A percentile compares a stretch with the other conserved stretches of the same genome.
phyloP scores from a whole-genome alignment of 2,329 filamentous ascomycete species.

The Incumbomyces lentus region DNA sequence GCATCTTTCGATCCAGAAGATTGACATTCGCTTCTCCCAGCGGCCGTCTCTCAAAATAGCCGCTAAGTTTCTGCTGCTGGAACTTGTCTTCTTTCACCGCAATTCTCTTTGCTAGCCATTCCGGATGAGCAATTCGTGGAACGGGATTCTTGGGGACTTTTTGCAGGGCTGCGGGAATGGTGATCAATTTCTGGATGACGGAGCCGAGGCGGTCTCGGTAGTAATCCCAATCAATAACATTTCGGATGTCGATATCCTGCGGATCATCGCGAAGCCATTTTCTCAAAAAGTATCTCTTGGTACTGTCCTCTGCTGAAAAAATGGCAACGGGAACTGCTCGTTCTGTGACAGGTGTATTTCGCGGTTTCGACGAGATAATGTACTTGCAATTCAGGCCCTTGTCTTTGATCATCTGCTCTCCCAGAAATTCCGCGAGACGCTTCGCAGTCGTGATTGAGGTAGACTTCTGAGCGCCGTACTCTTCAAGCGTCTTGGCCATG shows the following conservation, averaged over 20 bases:
- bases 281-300: constrained; percentile 79
- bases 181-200: constrained; percentile 97
- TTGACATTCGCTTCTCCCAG: constrained; percentile 46
- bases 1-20: constrained; percentile 46
- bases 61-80: constrained; percentile 98
- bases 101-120: constrained; percentile 91
- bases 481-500: constrained; percentile 93
- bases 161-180: constrained; percentile 91
- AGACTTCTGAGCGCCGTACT: constrained; percentile 91
- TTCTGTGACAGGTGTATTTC: constrained; percentile 85
- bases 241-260: constrained; percentile 76
- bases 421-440: constrained; percentile 87
- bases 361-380: constrained; percentile 83
- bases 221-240: constrained; percentile 91
- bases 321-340: constrained; percentile 91
- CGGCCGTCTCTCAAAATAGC: constrained; percentile 57
- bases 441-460: constrained; percentile 98
- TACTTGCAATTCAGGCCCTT: constrained; percentile 99
- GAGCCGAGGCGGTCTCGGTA: constrained; percentile 92
- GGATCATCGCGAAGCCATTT: constrained; percentile 97
- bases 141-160: constrained; percentile 82
- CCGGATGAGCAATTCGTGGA: constrained; percentile 83
- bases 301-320: constrained; percentile 81
- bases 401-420: constrained; percentile 98
- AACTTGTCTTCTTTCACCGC: constrained; percentile 92